Conservation (phyloP, 208 protist species). For the Wallacemonas sp. region DNA sequence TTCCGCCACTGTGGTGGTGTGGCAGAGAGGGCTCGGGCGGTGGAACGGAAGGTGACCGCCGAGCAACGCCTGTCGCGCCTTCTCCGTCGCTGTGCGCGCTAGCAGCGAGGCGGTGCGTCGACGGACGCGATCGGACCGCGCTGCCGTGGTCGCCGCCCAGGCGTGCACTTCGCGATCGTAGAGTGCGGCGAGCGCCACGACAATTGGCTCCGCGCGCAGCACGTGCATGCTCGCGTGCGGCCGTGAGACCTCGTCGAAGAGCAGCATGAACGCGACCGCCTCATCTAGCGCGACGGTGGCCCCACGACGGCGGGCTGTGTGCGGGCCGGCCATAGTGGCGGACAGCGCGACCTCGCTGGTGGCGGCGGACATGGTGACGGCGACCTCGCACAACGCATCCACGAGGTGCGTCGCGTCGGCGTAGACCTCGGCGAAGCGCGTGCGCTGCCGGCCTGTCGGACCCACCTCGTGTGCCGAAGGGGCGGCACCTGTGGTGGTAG, state of each 20-base stretch:
- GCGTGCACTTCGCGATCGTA: conserved; percentile 26
- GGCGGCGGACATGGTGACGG: conserved; percentile 32
- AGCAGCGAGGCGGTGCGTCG: neutral
- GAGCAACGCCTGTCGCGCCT: conserved; percentile 6
- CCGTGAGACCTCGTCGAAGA: conserved; percentile 63
- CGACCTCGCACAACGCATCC: conserved; percentile 44
- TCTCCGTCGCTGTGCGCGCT: neutral
- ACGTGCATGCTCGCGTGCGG: conserved; percentile 34
- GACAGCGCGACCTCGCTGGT: conserved; percentile 19
- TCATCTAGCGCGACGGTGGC: conserved; percentile 38
- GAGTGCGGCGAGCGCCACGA: conserved; percentile 27
- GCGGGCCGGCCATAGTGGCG: neutral
- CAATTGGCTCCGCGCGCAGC: conserved; percentile 40
- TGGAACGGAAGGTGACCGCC: conserved; percentile 17
- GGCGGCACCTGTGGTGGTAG: no score
- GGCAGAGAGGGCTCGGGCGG: conserved; percentile 25
- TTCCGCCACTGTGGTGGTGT: neutral
- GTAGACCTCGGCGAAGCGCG: conserved; percentile 6
- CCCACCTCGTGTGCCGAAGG: no score
- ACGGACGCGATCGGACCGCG: neutral
- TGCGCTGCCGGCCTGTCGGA: neutral
- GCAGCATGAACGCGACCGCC: conserved; percentile 50
- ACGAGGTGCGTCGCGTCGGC: conserved; percentile 40
- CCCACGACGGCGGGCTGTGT: conserved; percentile 3
- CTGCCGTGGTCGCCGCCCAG: neutral